Evolutionary conservation across 768 basidiomycete species (phyloP), one percentile per base, ranked within the genome.

Genomic region (Mycena rosella): DNA sequence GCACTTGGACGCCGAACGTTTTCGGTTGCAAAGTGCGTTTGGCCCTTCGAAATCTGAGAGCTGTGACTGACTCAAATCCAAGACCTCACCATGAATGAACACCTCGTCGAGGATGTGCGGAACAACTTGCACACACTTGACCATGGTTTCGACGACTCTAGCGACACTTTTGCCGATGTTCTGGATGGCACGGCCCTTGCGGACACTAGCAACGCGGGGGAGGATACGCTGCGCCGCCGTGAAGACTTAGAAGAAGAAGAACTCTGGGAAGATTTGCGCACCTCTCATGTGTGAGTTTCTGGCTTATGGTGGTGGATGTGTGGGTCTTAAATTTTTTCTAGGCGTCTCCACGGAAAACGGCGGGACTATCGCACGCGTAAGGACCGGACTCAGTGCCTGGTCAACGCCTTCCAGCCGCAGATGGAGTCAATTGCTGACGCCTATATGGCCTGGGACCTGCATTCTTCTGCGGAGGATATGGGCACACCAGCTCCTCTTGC

Each of bases 201-300:
- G 2, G 63, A 65, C 11, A 58, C 58, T 17, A 65, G 63, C 56
- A 56, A 65, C 18, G 63, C 55, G 1, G 54, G 63, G 8, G 55
- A 56, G 36, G 63, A 52, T 18, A 18, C 15, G 5, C 38, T 26
- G 24, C n/a, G 27, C 22, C 11, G 27, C 40, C 48, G 17, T 14
- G 36, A 48, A 10, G 49, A 58, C 8, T 10, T 40, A 13, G 55
- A 65, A 7, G 63, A 65, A 8, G 63, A 51, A 24, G 34, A 38
- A 26, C 49, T 51, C 2, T 42, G 34, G 60, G 49, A 40, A 11
- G 45, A 40, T 27, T 14, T 57, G 27, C 32, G 36, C 3, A 44
- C 14, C 30, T 63, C 62, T 4, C 60, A 61, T 20, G 9, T 13
- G 60, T 61, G 15, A 15, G 49, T 52, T 36, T 36, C 34, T 36